These are phyloP conservation scores for Heliamphora pulchella DNA, from an alignment of 179 eudicot genomes.

Conservation along the genomic window DNA sequence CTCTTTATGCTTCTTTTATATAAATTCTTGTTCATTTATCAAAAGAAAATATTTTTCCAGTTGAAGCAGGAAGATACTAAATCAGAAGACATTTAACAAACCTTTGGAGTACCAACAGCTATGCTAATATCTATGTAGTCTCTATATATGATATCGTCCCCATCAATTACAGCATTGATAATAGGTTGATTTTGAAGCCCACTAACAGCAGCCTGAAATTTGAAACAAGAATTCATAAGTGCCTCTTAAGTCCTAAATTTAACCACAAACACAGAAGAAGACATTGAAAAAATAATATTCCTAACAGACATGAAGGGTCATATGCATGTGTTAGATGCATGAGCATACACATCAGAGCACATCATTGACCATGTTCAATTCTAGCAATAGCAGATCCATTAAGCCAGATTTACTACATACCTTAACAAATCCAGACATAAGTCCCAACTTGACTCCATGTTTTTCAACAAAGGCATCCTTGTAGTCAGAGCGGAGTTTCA, in stretches of 20 bases:
- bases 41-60: too few species aligned
- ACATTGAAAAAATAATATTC: too few species aligned
- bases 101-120: slow-evolving; percentile 99
- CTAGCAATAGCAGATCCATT: neutral
- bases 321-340: neutral
- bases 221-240: neutral
- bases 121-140: slow-evolving; percentile 93
- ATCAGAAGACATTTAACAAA: slow-evolving; percentile 10
- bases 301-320: too few species aligned
- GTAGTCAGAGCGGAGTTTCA: slow-evolving; percentile 97
- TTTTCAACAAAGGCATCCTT: slow-evolving; percentile 91
- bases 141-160: slow-evolving; percentile 94
- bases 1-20: too few species aligned
- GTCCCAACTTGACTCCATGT: slow-evolving; percentile 96
- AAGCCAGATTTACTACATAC: slow-evolving; percentile 28
- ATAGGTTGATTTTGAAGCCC: slow-evolving; percentile 92
- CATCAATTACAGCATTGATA: slow-evolving; percentile 95
- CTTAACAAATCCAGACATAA: slow-evolving; percentile 96
- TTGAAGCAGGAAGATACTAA: neutral
- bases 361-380: slow-evolving; percentile 10
- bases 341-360: neutral
- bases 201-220: slow-evolving; percentile 79
- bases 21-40: too few species aligned
- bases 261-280: neutral
- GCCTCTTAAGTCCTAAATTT: neutral